phyloP scores from a whole-genome alignment of 2,329 filamentous ascomycete species.

The Talaromyces funiculosus region DNA sequence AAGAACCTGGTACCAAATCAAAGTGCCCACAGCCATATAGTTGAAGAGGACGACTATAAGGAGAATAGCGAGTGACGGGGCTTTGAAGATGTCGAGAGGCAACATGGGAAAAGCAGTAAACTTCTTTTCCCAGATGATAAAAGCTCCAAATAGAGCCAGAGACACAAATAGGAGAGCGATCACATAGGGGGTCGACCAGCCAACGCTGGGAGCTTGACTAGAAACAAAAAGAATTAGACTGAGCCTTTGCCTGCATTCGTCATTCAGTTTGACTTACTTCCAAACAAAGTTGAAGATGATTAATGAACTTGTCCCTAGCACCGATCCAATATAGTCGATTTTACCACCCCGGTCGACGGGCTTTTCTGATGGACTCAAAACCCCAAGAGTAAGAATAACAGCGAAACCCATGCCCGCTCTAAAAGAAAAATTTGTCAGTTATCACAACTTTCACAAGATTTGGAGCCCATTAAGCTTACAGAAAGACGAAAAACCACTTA shows the following conservation, averaged over 20 bases:
- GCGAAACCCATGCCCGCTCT: constrained; percentile 22
- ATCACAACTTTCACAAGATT: neutral
- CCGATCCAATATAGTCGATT: constrained; percentile 39
- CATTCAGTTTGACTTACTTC: constrained; percentile 37
- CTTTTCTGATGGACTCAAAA: constrained; percentile 25
- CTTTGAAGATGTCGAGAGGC: constrained; percentile 42
- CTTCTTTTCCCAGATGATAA: constrained; percentile 39
- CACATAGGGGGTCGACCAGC: constrained; percentile 42
- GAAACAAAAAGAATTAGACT: neutral
- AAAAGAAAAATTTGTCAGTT: neutral
- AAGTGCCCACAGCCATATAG: constrained; percentile 47
- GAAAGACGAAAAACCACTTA: constrained; percentile 40
- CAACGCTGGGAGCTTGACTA: constrained; percentile 42
- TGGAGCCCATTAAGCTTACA: constrained; percentile 23
- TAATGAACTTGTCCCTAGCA: constrained; percentile 36
- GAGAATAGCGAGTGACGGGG: constrained; percentile 41
- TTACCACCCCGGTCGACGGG: constrained; percentile 33
- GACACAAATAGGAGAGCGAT: constrained; percentile 37
- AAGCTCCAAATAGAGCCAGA: constrained; percentile 28
- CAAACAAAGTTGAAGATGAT: constrained; percentile 49
- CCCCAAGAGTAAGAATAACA: constrained; percentile 22
- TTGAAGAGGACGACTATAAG: constrained; percentile 42
- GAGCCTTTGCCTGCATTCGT: neutral
- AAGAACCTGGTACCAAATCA: constrained; percentile 45
- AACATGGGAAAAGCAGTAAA: constrained; percentile 41